A percentile compares a stretch with the other conserved stretches of the same genome.
Evolutionary conservation across 768 basidiomycete species (phyloP).

Genomic region (Leucocoprinus leucothites): DNA sequence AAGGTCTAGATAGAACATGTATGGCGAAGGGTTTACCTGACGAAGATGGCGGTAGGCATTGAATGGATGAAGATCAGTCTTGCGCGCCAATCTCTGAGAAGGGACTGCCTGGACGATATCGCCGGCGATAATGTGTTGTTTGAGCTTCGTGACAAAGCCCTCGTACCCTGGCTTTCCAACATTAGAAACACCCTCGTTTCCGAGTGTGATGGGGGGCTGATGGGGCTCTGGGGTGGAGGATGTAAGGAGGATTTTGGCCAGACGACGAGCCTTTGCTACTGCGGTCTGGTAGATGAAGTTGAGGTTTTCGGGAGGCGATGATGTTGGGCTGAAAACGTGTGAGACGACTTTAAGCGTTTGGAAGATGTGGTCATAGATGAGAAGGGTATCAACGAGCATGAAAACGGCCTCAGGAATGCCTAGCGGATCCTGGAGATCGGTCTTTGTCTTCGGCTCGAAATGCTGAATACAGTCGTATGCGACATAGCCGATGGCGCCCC

Average conservation of each 20-base stretch:
- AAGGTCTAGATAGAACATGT: constrained; percentile 98
- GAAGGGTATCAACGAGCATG: constrained; percentile 94
- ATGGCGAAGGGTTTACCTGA: constrained; percentile 95
- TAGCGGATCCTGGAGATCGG: constrained; percentile 70
- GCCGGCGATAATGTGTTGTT: constrained; percentile 92
- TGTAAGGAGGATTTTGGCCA: constrained; percentile 68
- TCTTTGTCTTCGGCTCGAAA: constrained; percentile 92
- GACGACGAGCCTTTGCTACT: constrained; percentile 72
- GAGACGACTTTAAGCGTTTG: constrained; percentile 95
- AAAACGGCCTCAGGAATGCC: constrained; percentile 94
- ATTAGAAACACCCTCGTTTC: constrained; percentile 74
- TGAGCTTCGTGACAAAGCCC: constrained; percentile 84
- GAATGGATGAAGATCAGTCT: constrained; percentile 91
- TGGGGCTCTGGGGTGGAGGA: constrained; percentile 57
- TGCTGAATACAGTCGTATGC: constrained; percentile 95
- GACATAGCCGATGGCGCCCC: constrained; percentile 97
- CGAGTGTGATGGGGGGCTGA: constrained; percentile 65
- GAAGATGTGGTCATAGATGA: constrained; percentile 96
- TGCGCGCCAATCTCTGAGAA: constrained; percentile 83
- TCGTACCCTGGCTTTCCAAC: constrained; percentile 94
- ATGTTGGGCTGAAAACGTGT: constrained; percentile 84
- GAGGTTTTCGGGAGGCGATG: constrained; percentile 63
- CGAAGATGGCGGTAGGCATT: constrained; percentile 94
- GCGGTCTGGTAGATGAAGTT: constrained; percentile 88
- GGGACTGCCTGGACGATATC: constrained; percentile 99